Conservation (phyloP, 2,329 filamentous ascomycete genomes). For the Tolypocladium ovalisporum region DNA sequence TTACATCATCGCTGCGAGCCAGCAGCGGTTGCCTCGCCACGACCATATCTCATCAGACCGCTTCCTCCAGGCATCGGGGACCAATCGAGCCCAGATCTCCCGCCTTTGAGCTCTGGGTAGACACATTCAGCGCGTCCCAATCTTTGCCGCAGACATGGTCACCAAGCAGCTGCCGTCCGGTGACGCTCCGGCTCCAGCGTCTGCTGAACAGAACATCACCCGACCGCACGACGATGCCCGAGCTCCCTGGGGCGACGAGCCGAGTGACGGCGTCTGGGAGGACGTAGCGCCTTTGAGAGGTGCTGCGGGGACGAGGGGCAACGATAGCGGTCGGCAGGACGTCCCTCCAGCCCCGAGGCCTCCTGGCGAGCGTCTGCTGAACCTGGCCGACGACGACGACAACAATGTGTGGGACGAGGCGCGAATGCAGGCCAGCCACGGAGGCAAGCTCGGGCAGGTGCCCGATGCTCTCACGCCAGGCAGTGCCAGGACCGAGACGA, state of each 20-base stretch:
- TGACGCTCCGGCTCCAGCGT: not conserved
- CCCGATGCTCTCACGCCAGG: conserved; percentile 23
- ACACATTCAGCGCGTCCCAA: not conserved
- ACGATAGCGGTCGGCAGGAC: conserved; percentile 4
- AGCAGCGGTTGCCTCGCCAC: not conserved
- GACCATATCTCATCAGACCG: not conserved
- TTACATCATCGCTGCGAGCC: conserved; percentile 3
- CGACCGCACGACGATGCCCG: not conserved
- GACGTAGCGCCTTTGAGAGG: conserved; percentile 5
- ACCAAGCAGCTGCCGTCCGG: conserved; percentile 1
- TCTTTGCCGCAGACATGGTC: conserved; percentile 2
- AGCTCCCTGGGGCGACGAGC: conserved; percentile 14
- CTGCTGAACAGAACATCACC: not conserved
- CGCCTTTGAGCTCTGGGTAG: not conserved
- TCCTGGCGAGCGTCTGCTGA: conserved; percentile 17
- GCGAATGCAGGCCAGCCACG: conserved; percentile 7
- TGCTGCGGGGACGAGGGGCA: not conserved
- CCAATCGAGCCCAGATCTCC: not conserved
- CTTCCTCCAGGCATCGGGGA: not conserved
- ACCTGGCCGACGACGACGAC: conserved; percentile 14
- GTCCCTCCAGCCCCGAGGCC: conserved; percentile 20
- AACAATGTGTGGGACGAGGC: conserved; percentile 20
- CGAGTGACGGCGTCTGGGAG: conserved; percentile 12
- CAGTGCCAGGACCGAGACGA: conserved; percentile 29
- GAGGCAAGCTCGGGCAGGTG: conserved; percentile 8